Conservation (phyloP, 371 early-diverging fungal species). For the Nematocida ausubeli region DNA sequence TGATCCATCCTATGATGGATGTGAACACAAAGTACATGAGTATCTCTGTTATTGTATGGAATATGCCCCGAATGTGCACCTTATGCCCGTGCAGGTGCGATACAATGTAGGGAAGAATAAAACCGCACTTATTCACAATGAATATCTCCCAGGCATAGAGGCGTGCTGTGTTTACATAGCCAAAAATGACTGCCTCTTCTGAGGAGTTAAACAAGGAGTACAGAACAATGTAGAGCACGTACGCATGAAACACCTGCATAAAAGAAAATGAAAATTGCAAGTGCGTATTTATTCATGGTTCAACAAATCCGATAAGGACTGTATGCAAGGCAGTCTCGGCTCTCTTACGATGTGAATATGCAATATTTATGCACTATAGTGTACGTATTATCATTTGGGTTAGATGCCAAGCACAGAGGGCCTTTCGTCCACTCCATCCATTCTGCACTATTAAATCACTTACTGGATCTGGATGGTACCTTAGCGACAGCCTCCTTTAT, state of each 20-base stretch:
- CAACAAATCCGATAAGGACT: too few species aligned
- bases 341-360: too few species aligned
- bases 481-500: constrained; percentile 64
- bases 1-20: constrained; percentile 30
- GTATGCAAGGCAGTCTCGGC: too few species aligned
- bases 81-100: not conserved
- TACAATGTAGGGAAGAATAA: constrained; percentile 30
- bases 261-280: not conserved
- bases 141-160: not conserved
- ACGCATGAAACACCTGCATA: constrained; percentile 8
- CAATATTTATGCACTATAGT: too few species aligned
- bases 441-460: constrained; percentile 51
- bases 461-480: constrained; percentile 57
- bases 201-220: constrained; percentile 48
- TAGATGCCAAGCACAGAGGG: too few species aligned
- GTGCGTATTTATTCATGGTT: not conserved
- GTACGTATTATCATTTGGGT: too few species aligned
- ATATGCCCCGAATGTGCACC: not conserved
- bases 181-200: constrained; percentile 34
- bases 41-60: constrained; percentile 4
- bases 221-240: constrained; percentile 27
- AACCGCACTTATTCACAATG: constrained; percentile 28
- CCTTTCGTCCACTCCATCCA: too few species aligned
- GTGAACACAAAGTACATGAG: constrained; percentile 26
- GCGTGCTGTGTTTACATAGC: not conserved